These are phyloP conservation scores for Kwoniella dendrophila DNA, from an alignment of 768 basidiomycete species.

Conservation along the genomic window DNA sequence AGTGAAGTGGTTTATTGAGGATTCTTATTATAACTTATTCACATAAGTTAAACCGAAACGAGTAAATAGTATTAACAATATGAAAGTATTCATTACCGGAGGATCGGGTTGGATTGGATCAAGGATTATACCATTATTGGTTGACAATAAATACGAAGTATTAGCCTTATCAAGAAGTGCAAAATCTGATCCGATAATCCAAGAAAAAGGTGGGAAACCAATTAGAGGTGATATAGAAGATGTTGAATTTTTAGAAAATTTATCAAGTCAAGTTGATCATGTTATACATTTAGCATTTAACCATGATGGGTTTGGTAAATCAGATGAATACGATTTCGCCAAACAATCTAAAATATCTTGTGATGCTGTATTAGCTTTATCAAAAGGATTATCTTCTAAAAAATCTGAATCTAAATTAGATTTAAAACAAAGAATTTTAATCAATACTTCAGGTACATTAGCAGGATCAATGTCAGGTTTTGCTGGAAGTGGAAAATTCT, in stretches of 20 bases:
- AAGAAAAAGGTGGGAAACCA: constrained; percentile 23
- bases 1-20: too few relatives aligned
- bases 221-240: constrained; percentile 36
- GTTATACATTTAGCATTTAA: constrained; percentile 40
- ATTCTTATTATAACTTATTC: too few relatives aligned
- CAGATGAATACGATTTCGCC: not conserved
- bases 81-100: constrained; percentile 47
- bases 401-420: not conserved
- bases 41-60: too few relatives aligned
- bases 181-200: constrained; percentile 15
- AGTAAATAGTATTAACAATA: too few relatives aligned
- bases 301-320: constrained; percentile 30
- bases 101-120: constrained; percentile 36
- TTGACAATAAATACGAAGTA: constrained; percentile 30
- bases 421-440: not conserved
- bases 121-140: constrained; percentile 15
- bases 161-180: constrained; percentile 34
- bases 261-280: constrained; percentile 28
- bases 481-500: not conserved
- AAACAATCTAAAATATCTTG: not conserved
- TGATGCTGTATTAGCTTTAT: not conserved
- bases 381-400: not conserved
- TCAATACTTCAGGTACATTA: not conserved
- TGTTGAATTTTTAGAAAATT: constrained; percentile 21
- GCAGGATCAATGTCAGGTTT: not conserved